Evolutionary conservation across 345 rosid genomes (phyloP), one percentile per base, ranked within the genome.

Genomic region (Draba incana): DNA sequence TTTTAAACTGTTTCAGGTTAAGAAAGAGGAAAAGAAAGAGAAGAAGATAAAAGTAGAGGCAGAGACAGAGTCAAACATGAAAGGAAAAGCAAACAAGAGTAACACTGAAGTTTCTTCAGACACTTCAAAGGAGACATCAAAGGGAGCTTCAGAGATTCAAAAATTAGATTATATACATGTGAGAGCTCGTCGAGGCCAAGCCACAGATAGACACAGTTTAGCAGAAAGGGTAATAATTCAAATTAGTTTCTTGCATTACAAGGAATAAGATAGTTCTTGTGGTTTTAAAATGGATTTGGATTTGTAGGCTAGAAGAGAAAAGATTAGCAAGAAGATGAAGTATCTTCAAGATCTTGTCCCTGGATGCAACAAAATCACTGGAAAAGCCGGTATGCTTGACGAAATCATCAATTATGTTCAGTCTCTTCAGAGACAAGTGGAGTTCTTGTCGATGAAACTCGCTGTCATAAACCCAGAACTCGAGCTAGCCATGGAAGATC

Each of bases 401-500:
- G 97, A 90, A 67, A 81, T 88, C 56, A 90, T 90, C 69, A 86
- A 83, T 75, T 82, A 88, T 78, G 91, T 85, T 73, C 88, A 84
- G 70, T 86, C 86, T 65, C 88, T 88, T 33, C 96, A 92, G 52
- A 75, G 83, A 68, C 97, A 86, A 80, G 89, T 86, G 1, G 93
- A 86, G 97, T 85, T 88, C 72, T 76, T 91, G 82, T 91, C 96
- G 2, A 91, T 88, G 97, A 91, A 88, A 70, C 82, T 88, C 25
- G 85, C 96, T 59, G 76, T 88, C 46, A 57, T 81, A 41, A 85
- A 83, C 68, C 87, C 93, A 3, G 78, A 78, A 41, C 73, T 75
- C 33, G 87, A 79, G 58, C 61, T 79, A 62, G 75, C 77, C 66
- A 23, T 81, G 28, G 86, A 81, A 55, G 77, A 72, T 50, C 50